Evolutionary conservation across 208 protist genomes (phyloP).

Genomic region (Kentomonas sorsogonicus): DNA sequence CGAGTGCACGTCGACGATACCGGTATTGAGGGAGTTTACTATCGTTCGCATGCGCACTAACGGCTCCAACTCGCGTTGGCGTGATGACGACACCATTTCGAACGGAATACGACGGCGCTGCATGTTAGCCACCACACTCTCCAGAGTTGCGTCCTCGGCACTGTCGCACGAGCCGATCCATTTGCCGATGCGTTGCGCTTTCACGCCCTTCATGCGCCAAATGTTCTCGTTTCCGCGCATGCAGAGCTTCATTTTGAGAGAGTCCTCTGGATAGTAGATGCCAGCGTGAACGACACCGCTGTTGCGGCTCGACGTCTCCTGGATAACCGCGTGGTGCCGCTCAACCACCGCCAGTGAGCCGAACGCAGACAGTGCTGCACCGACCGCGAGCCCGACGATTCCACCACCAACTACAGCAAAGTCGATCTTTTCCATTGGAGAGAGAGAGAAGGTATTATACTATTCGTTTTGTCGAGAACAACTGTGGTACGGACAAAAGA

Average conservation of each 20-base stretch:
- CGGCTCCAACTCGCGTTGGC: conserved; percentile 25
- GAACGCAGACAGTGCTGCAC: conserved; percentile 24
- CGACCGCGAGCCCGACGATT: conserved; percentile 40
- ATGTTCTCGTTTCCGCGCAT: conserved; percentile 34
- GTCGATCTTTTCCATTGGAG: conserved; percentile 19
- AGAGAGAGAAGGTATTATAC: too few species aligned
- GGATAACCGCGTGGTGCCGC: conserved; percentile 16
- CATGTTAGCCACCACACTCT: conserved; percentile 26
- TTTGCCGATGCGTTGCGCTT: conserved; percentile 27
- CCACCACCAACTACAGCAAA: conserved; percentile 25
- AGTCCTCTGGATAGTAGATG: conserved; percentile 40
- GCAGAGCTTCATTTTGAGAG: conserved; percentile 37
- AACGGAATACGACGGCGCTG: conserved; percentile 17
- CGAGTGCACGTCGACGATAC: conserved; percentile 37
- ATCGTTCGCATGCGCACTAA: conserved; percentile 25
- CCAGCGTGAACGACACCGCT: conserved; percentile 47
- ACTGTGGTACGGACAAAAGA: too few species aligned
- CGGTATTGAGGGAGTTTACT: conserved; percentile 31
- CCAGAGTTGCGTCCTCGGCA: conserved; percentile 13
- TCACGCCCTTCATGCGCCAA: conserved; percentile 26
- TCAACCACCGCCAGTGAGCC: conserved; percentile 32
- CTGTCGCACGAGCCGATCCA: conserved; percentile 36
- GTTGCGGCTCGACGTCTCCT: conserved; percentile 40
- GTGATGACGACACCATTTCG: conserved; percentile 17
- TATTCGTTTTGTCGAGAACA: too few species aligned